These are phyloP conservation scores for Hippophae gyantsensis DNA, from an alignment of 306 rosid species.

Conservation along the genomic window DNA sequence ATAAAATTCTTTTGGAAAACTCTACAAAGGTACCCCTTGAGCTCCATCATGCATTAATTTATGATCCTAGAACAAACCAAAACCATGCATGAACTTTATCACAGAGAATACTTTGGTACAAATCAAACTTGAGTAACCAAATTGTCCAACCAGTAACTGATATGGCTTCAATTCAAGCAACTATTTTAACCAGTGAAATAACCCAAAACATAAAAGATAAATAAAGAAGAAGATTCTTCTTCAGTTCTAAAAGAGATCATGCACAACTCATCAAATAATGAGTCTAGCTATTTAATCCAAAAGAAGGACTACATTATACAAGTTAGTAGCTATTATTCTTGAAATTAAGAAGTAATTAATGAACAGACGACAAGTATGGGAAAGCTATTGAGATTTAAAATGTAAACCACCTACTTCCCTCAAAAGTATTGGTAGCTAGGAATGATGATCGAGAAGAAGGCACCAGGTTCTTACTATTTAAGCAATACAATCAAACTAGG, in stretches of 20 bases:
- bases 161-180: constrained; percentile 83
- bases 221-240: constrained; percentile 22
- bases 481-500: constrained; percentile 59
- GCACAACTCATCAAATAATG: constrained; percentile 41
- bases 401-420: constrained; percentile 23
- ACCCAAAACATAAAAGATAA: constrained; percentile 30
- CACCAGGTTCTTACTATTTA: constrained; percentile 35
- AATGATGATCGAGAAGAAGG: constrained; percentile 82
- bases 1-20: too few relatives aligned
- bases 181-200: constrained; percentile 59
- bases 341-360: constrained; percentile 34
- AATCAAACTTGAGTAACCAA: too few relatives aligned
- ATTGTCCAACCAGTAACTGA: constrained; percentile 59
- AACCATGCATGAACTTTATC: too few relatives aligned
- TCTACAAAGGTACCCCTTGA: too few relatives aligned
- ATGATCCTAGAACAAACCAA: too few relatives aligned
- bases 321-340: constrained; percentile 37
- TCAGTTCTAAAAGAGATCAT: constrained; percentile 41
- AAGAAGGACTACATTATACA: constrained; percentile 45
- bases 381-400: constrained; percentile 39
- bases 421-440: constrained; percentile 44
- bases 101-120: too few relatives aligned
- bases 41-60: too few relatives aligned
- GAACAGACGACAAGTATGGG: constrained; percentile 38
- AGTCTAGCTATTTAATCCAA: too few relatives aligned